Evolutionary conservation across 352 stramenopile species (phyloP), one percentile per base, ranked within the genome.

Genomic region (Peronosclerospora sorghi): DNA sequence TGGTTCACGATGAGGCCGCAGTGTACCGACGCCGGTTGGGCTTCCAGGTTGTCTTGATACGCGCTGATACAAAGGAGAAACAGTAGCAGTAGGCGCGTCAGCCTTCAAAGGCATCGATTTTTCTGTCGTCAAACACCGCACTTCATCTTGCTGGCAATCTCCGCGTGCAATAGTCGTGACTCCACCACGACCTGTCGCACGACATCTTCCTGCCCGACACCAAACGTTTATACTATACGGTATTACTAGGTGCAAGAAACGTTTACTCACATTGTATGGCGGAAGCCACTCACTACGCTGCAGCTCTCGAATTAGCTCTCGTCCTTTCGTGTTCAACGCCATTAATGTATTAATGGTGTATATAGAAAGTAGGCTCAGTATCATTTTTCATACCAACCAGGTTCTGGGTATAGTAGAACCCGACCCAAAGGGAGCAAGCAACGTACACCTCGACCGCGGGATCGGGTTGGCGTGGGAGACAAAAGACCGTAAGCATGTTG

Each of bases 221-320:
- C n/a, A n/a, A n/a, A n/a, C n/a, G n/a, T n/a, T n/a, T n/a, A n/a
- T n/a, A n/a, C n/a, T n/a, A n/a, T n/a, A n/a, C n/a, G n/a, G n/a
- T n/a, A n/a, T n/a, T n/a, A n/a, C n/a, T n/a, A n/a, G n/a, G n/a
- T n/a, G n/a, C n/a, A n/a, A n/a, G n/a, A n/a, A n/a, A n/a, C n/a
- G n/a, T n/a, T n/a, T n/a, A n/a, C 74, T 42, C 56, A 89, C 86
- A 56, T 95, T 96, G 67, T 94, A 96, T 2, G 83, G 70, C 9
- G 86, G 83, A 28, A 96, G 54, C 86, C 86, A 96, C 58, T 95
- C 83, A 56, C 85, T 95, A 14, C 83, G 83, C 63, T 85, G 68
- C 34, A 96, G 64, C 62, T 96, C 86, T 39, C 79, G 78, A 45
- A 96, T 59, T 28, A 96, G 59, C 56, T 95, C 82, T 47, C 73